Evolutionary conservation across 2,329 filamentous ascomycete species (phyloP).

Genomic region (Dothiorella sarmentorum): DNA sequence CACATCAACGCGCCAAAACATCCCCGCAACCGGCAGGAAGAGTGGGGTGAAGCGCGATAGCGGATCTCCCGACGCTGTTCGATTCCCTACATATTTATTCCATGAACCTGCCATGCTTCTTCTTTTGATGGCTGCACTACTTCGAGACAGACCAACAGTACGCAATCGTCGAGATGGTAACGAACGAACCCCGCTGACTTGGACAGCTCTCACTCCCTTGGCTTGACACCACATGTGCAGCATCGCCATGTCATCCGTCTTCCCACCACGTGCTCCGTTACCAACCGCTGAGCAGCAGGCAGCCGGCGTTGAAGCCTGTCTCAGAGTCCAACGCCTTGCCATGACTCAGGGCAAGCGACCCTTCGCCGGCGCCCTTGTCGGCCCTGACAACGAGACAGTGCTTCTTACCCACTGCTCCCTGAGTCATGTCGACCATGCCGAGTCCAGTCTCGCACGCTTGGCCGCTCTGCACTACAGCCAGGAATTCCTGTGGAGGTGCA

Average conservation of each 20-base stretch:
- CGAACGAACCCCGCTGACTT: background rate
- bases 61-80: slow-evolving; percentile 1
- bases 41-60: slow-evolving; percentile 7
- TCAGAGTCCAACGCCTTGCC: slow-evolving; percentile 44
- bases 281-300: background rate
- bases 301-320: slow-evolving; percentile 34
- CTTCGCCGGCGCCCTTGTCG: slow-evolving; percentile 49
- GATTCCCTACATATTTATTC: no score
- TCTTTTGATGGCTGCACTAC: no score
- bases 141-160: no score
- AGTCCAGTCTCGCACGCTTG: slow-evolving; percentile 49
- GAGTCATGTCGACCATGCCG: slow-evolving; percentile 53
- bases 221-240: background rate
- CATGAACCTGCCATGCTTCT: no score
- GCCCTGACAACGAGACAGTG: slow-evolving; percentile 49
- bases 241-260: background rate
- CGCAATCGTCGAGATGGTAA: no score
- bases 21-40: background rate
- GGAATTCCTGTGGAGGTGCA: slow-evolving; percentile 49
- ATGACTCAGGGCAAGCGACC: slow-evolving; percentile 48
- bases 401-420: slow-evolving; percentile 50
- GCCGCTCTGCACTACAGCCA: slow-evolving; percentile 49
- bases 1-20: background rate
- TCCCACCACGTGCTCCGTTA: background rate
- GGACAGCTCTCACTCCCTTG: no score